Percentiles rank a stretch among this genome's conserved stretches.
phyloP scores from a whole-genome alignment of 1,139 yeast genomes.

The Hansenula lynferdii region DNA sequence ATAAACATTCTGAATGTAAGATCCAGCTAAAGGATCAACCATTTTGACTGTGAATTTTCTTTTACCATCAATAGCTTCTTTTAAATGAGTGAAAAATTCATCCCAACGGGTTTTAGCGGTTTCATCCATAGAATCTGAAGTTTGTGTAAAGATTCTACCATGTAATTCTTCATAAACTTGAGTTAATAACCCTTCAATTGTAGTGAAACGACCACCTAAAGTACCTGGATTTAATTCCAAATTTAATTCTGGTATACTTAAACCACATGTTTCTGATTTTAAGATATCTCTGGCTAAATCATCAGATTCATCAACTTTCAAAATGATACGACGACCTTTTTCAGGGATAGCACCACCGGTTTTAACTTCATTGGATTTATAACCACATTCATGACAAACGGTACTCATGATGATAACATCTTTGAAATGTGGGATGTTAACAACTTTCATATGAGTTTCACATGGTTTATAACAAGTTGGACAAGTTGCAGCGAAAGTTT shows the following conservation, averaged over 20 bases:
- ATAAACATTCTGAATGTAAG: slow-evolving; percentile 93
- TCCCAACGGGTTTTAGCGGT: slow-evolving; percentile 78
- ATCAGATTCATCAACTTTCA: slow-evolving; percentile 83
- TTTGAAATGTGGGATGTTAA: slow-evolving; percentile 95
- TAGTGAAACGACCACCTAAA: slow-evolving; percentile 96
- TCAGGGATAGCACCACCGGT: slow-evolving; percentile 97
- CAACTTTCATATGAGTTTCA: slow-evolving; percentile 95
- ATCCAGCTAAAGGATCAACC: slow-evolving; percentile 94
- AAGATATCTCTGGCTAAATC: slow-evolving; percentile 93
- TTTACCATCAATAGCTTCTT: slow-evolving; percentile 81
- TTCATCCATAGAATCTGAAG: slow-evolving; percentile 88
- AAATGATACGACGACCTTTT: slow-evolving; percentile 70
- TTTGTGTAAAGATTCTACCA: slow-evolving; percentile 75
- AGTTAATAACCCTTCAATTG: slow-evolving; percentile 85
- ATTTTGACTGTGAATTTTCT: slow-evolving; percentile 77
- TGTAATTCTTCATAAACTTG: slow-evolving; percentile 91
- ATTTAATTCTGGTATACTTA: slow-evolving; percentile 80
- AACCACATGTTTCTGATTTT: slow-evolving; percentile 90
- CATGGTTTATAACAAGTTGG: slow-evolving; percentile 81
- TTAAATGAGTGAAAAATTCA: slow-evolving; percentile 65
- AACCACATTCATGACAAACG: slow-evolving; percentile 88
- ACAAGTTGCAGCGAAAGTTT: slow-evolving; percentile 88
- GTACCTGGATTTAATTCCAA: slow-evolving; percentile 96
- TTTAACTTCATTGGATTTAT: slow-evolving; percentile 95
- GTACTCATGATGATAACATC: slow-evolving; percentile 98